Conservation (phyloP, 1,284 basidiomycete species). For the Ganoderma resinaceum region DNA sequence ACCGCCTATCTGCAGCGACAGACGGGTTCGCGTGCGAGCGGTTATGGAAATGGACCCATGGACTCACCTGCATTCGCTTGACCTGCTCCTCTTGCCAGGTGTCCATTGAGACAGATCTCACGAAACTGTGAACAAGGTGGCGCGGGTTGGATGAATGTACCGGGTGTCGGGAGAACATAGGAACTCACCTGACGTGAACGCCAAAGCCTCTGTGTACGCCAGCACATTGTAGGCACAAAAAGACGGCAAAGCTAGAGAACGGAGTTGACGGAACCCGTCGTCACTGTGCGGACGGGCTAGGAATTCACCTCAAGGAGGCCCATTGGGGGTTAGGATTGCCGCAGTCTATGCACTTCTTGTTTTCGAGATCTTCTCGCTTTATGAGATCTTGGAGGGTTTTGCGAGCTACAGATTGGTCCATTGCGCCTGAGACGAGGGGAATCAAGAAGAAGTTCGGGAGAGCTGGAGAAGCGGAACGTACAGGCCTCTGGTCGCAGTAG, state of each 20-base stretch:
- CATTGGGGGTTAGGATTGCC: conserved; percentile 89
- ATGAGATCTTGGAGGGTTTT: conserved; percentile 78
- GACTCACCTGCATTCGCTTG: conserved; percentile 83
- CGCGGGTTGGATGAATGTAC: conserved; percentile 12
- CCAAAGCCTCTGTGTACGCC: conserved; percentile 90
- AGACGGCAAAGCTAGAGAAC: conserved; percentile 74
- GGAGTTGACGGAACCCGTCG: conserved; percentile 24
- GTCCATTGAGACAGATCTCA: conserved; percentile 94
- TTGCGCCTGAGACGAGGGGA: conserved; percentile 29
- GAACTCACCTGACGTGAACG: conserved; percentile 78
- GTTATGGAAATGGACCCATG: conserved; percentile 20
- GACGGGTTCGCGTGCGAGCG: conserved; percentile 18
- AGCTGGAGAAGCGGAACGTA: conserved; percentile 4
- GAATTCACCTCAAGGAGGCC: conserved; percentile 76
- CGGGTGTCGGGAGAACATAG: not conserved
- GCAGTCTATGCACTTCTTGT: conserved; percentile 85
- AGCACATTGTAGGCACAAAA: conserved; percentile 92
- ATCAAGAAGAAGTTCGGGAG: conserved; percentile 9
- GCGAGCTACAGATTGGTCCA: conserved; percentile 77
- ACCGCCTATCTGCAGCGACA: conserved; percentile 72
- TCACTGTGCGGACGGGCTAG: conserved; percentile 28
- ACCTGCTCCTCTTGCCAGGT: conserved; percentile 94
- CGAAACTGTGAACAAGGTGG: conserved; percentile 66
- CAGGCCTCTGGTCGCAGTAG: not conserved
- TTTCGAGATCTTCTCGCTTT: conserved; percentile 73